Base-by-base conservation (phyloP, 805 yeast genomes). In the Diddensiella caesifluorescens region DNA sequence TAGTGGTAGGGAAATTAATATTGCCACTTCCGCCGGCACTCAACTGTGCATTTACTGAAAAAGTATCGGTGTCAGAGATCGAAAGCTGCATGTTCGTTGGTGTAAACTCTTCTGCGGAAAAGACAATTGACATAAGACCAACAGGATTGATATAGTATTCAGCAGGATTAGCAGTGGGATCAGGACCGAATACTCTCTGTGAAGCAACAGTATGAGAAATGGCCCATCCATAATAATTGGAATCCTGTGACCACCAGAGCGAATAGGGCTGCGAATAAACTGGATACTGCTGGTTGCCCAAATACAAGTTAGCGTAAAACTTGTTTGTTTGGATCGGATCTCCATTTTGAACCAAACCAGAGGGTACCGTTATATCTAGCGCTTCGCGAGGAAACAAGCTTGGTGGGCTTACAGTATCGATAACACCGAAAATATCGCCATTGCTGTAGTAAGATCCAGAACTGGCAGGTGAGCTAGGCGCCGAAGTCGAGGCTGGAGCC, bases 201-300 rank as follows among this genome's bases (percentile, higher is more conserved):
- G 65, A 54, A 3, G 63, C 54, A 19, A 67, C 62, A 10, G 78
- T 70, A 59, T 81, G 83, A 46, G 78, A 74, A 32, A 83, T 68
- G 2, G 79, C 89, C 40, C 80, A 61, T 4, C 88, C 88, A 40
- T 67, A 70, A 53, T 67, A 71, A 39, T 55, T 59, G 27, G 54
- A 42, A 10, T 59, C 61, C 4, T 61, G 62, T 42, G 70, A 68
- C 73, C 77, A 76, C 70, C 74, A 80, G 37, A 79, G 57, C 2
- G 75, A 69, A 56, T 81, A 84, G 16, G 95, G 94, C 52, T 76
- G 79, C 6, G 82, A 70, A 64, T 73, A 83, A 3, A 73, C 73
- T 38, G 77, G 71, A 38, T 69, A 65, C 19, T 68, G 63, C 60
- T 79, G 86, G 38, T 61, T 62, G 18, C 67, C 80, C 18, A 82